Percentiles rank a stretch among this genome's conserved stretches.
These are phyloP conservation scores for Trichophyton simii DNA, from an alignment of 2,329 filamentous ascomycete species.

Conservation along the genomic window DNA sequence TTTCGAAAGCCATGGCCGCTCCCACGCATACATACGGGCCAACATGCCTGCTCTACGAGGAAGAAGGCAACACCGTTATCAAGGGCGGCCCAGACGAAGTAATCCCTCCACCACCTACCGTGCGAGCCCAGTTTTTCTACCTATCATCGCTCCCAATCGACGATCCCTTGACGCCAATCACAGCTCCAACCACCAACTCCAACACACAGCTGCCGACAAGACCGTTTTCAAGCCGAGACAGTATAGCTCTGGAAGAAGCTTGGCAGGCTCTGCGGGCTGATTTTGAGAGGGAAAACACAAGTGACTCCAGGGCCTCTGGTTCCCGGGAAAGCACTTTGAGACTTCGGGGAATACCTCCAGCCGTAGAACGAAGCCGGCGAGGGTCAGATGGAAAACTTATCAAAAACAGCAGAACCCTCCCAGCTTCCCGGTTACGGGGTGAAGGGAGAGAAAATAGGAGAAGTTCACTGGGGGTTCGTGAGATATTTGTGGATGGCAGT, in stretches of 20 bases:
- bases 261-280: slow-evolving; percentile 50
- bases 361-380: neutral
- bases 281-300: neutral
- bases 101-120: slow-evolving; percentile 39
- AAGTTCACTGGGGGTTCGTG: neutral
- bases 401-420: neutral
- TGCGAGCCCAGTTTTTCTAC: slow-evolving; percentile 73
- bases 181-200: slow-evolving; percentile 39
- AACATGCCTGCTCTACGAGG: slow-evolving; percentile 41
- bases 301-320: slow-evolving; percentile 10
- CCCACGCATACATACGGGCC: slow-evolving; percentile 47
- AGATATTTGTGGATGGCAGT: neutral
- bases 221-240: slow-evolving; percentile 69
- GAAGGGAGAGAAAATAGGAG: slow-evolving; percentile 10
- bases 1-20: slow-evolving; percentile 24
- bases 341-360: neutral
- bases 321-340: neutral
- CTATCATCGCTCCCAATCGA: slow-evolving; percentile 71
- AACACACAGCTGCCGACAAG: slow-evolving; percentile 51
- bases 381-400: neutral
- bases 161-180: slow-evolving; percentile 65
- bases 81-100: slow-evolving; percentile 16
- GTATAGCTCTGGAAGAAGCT: slow-evolving; percentile 62
- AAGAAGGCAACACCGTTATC: slow-evolving; percentile 19
- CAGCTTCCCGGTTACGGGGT: neutral